A percentile compares a stretch with the other conserved stretches of the same genome.
These are phyloP conservation scores for Amanita inopinata DNA, from an alignment of 768 basidiomycete genomes.

Conservation along the genomic window DNA sequence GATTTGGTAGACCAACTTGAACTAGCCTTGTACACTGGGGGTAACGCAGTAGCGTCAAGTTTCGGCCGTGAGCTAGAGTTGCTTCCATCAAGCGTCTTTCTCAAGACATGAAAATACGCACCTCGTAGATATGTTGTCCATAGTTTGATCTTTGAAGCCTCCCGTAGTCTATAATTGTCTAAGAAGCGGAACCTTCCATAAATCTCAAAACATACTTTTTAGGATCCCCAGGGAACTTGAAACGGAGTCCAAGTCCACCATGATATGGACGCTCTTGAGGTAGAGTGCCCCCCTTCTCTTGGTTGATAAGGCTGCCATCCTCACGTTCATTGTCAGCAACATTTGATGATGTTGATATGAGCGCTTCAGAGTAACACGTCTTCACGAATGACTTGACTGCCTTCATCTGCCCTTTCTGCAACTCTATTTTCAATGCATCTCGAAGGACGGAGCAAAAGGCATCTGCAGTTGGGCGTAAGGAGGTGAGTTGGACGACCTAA, in stretches of 20 bases:
- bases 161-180: slow-evolving; percentile 68
- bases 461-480: slow-evolving; percentile 87
- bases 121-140: slow-evolving; percentile 85
- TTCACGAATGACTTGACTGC: slow-evolving; percentile 81
- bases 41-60: slow-evolving; percentile 91
- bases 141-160: slow-evolving; percentile 90
- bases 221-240: slow-evolving; percentile 88
- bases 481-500: slow-evolving; percentile 90
- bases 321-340: slow-evolving; percentile 60
- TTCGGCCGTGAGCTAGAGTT: slow-evolving; percentile 75
- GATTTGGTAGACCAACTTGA: slow-evolving; percentile 92
- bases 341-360: slow-evolving; percentile 48
- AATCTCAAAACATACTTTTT: slow-evolving; percentile 54
- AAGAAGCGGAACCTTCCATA: too few relatives aligned
- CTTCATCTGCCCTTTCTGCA: slow-evolving; percentile 92
- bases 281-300: slow-evolving; percentile 38
- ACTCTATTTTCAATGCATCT: slow-evolving; percentile 80
- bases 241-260: slow-evolving; percentile 71
- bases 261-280: slow-evolving; percentile 50
- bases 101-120: slow-evolving; percentile 23
- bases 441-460: slow-evolving; percentile 85
- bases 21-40: slow-evolving; percentile 96
- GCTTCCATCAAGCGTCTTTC: slow-evolving; percentile 10
- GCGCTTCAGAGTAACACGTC: slow-evolving; percentile 91
- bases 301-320: slow-evolving; percentile 52